Evolutionary conservation across 1,284 basidiomycete genomes (phyloP).

Genomic region (Ganoderma multipileum): DNA sequence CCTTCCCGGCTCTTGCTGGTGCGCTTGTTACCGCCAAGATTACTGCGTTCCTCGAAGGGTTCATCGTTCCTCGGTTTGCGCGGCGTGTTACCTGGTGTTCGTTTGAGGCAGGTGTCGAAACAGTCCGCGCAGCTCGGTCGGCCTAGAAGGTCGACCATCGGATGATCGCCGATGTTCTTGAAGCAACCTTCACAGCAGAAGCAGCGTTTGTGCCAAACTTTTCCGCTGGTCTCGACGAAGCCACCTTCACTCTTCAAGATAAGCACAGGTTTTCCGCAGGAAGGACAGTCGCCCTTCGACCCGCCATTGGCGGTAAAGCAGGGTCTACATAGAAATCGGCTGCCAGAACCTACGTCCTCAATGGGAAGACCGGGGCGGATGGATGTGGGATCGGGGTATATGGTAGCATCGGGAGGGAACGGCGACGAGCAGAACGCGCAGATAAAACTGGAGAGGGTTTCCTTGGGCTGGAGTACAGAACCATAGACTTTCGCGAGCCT

Average conservation of each 20-base stretch:
- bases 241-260: conserved; percentile 77
- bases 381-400: conserved; percentile 75
- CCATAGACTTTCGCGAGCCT: conserved; percentile 82
- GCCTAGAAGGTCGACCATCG: conserved; percentile 83
- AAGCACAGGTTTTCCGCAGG: conserved; percentile 72
- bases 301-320: conserved; percentile 78
- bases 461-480: conserved; percentile 80
- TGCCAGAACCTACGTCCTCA: conserved; percentile 42
- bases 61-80: conserved; percentile 35
- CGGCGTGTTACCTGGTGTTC: conserved; percentile 44
- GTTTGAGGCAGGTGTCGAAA: conserved; percentile 74
- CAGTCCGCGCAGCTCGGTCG: conserved; percentile 78
- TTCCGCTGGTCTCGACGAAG: conserved; percentile 71
- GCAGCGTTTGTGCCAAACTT: conserved; percentile 81
- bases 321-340: conserved; percentile 71
- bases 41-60: conserved; percentile 38
- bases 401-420: conserved; percentile 81
- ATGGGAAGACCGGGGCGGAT: conserved; percentile 29
- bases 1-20: conserved; percentile 55
- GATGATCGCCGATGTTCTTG: conserved; percentile 72
- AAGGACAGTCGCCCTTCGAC: conserved; percentile 73
- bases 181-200: conserved; percentile 77
- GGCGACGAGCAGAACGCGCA: conserved; percentile 68
- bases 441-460: conserved; percentile 67
- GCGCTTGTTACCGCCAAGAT: conserved; percentile 47